Evolutionary conservation across 495 filamentous ascomycete species (phyloP), one percentile per base, ranked within the genome.

Genomic region (Aspergillus biplanus): DNA sequence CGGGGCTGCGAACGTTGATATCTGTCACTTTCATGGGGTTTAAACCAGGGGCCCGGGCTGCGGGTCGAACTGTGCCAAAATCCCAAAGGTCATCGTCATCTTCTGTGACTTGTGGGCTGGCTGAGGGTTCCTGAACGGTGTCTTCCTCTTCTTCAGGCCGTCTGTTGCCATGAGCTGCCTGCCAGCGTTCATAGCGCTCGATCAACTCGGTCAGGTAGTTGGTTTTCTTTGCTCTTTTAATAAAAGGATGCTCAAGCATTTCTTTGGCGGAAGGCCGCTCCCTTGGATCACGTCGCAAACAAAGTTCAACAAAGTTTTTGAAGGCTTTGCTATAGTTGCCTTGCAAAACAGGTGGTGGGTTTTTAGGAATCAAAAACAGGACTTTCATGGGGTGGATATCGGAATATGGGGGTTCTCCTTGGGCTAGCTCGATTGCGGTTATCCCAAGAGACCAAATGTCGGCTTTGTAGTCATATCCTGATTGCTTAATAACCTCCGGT

Each of bases 321-420:
- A 99, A 98, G 1, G 87, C 82, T 69, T 87, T 91, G 65, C 87
- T 93, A 73, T 95, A 99, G 63, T 92, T 87, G 8, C 95, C 96
- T 60, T 92, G 87, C 50, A 98, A 73, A 15, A 82, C 80, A 7
- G 95, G 95, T 13, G 95, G 89, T 13, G 91, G 85, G 61, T 98
- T 97, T 78, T 97, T 98, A 2, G 95, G 95, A 60, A 99, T 98
- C 60, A 97, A 80, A 73, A 99, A 98, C 32, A 99, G 75, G 12
- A 98, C 95, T 71, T 99, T 99, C 95, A 99, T 99, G 6, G 95
- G 95, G 73, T 99, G 95, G 39, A 98, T 97, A 68, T 97, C 92
- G 44, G 93, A 89, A 72, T 98, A 96, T 0, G 95, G 95, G 13
- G 95, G 95, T 70, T 98, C 94, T 58, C 96, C 95, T 65, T 89